Evolutionary conservation across 495 filamentous ascomycete genomes (phyloP).

Genomic region (Podospora anserina): DNA sequence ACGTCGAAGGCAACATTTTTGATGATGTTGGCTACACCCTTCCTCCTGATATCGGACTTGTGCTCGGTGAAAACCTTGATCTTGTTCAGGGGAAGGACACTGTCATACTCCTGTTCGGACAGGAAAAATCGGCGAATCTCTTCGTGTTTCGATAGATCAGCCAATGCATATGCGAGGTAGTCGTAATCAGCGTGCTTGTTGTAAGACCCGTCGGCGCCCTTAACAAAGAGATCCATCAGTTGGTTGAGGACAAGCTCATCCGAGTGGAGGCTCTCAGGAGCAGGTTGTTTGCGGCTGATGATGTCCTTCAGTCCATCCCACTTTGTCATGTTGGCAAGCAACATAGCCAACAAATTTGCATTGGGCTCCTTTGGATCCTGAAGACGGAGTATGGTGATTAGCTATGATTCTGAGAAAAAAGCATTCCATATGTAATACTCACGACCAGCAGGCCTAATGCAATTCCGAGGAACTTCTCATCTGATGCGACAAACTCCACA

Average conservation of each 20-base stretch:
- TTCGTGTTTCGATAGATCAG: conserved; percentile 78
- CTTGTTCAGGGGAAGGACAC: conserved; percentile 79
- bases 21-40: conserved; percentile 86
- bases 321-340: conserved; percentile 88
- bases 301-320: conserved; percentile 67
- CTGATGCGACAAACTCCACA: conserved; percentile 65
- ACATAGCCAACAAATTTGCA: conserved; percentile 83
- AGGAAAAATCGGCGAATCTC: conserved; percentile 76
- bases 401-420: neutral
- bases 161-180: conserved; percentile 90
- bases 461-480: conserved; percentile 76
- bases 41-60: conserved; percentile 69
- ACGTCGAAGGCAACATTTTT: conserved; percentile 81
- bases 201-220: conserved; percentile 72
- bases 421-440: conserved; percentile 39
- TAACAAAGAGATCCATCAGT: conserved; percentile 91
- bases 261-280: conserved; percentile 60
- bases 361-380: conserved; percentile 59
- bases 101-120: conserved; percentile 68
- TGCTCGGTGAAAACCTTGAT: conserved; percentile 91
- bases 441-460: conserved; percentile 71
- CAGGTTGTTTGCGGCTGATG: conserved; percentile 57
- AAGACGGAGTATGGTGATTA: conserved; percentile 11
- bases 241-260: conserved; percentile 78
- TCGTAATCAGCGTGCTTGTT: conserved; percentile 88